A percentile compares a stretch with the other conserved stretches of the same genome.
Conservation (phyloP, 495 filamentous ascomycete genomes). For the Hypoxylon rickii region DNA sequence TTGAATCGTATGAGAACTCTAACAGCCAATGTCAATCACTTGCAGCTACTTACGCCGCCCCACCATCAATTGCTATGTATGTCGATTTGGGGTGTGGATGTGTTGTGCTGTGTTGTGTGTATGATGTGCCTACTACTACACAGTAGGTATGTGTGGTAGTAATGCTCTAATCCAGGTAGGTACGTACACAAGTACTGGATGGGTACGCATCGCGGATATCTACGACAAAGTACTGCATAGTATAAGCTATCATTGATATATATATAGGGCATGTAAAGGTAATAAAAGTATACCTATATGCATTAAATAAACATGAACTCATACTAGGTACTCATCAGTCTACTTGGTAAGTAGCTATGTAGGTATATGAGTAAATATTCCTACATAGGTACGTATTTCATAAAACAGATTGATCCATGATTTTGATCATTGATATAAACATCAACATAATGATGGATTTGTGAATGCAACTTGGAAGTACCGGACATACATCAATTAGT, state of each 20-base stretch:
- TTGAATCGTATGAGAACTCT: conserved; percentile 30
- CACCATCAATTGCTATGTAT: conserved; percentile 9
- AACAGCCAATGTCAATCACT: conserved; percentile 30
- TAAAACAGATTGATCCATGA: too few relatives aligned
- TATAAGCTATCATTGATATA: not conserved
- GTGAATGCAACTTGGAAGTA: too few relatives aligned
- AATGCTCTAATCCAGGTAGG: too few relatives aligned
- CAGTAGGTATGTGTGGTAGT: too few relatives aligned
- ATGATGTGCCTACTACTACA: too few relatives aligned
- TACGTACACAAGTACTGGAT: too few relatives aligned
- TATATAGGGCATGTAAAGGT: not conserved
- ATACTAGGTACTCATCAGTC: too few relatives aligned
- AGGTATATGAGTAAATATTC: not conserved
- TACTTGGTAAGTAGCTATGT: not conserved
- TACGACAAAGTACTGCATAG: not conserved
- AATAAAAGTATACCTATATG: too few relatives aligned
- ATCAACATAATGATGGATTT: too few relatives aligned
- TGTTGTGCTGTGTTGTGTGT: too few relatives aligned
- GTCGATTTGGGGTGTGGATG: too few relatives aligned
- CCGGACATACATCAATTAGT: not conserved
- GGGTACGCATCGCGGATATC: too few relatives aligned
- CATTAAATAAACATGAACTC: not conserved
- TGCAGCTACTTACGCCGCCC: conserved; percentile 1
- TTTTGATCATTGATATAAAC: not conserved
- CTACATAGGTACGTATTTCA: not conserved